These are phyloP conservation scores for Seminavis robusta DNA, from an alignment of 108 stramenopile species.

Conservation along the genomic window DNA sequence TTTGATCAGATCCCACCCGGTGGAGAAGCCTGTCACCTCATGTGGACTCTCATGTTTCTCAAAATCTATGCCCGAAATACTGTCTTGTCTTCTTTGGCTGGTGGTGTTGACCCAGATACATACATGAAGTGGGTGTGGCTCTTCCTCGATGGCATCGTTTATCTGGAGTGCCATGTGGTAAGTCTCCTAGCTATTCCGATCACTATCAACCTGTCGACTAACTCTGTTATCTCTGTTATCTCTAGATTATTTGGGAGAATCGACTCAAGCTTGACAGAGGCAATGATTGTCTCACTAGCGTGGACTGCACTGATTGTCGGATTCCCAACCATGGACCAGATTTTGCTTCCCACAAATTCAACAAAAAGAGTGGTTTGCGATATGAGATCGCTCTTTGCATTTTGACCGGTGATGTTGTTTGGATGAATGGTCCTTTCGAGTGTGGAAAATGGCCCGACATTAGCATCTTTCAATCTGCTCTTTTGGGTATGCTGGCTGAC, in stretches of 20 bases:
- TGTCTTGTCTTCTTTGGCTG: too few relatives aligned
- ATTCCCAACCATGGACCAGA: background rate
- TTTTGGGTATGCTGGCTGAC: background rate
- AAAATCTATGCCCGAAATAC: too few relatives aligned
- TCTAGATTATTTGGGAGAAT: conserved; percentile 4
- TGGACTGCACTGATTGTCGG: background rate
- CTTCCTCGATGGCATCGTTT: too few relatives aligned
- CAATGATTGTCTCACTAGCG: background rate
- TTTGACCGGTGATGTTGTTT: conserved; percentile 17
- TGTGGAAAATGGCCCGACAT: conserved; percentile 13
- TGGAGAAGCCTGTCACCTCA: too few relatives aligned
- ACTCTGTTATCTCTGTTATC: too few relatives aligned
- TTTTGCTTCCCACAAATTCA: conserved; percentile 24
- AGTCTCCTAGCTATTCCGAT: too few relatives aligned
- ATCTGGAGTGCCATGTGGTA: too few relatives aligned
- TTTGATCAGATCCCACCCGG: too few relatives aligned
- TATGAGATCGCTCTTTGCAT: conserved; percentile 25
- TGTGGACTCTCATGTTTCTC: too few relatives aligned
- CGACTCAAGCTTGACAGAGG: background rate
- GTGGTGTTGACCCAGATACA: too few relatives aligned
- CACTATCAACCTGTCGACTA: too few relatives aligned
- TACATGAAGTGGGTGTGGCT: too few relatives aligned
- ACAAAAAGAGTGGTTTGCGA: conserved; percentile 7
- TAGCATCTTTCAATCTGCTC: background rate
- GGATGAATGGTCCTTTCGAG: conserved; percentile 21